These are phyloP conservation scores for Coniochaeta sp. DNA, from an alignment of 2,329 filamentous ascomycete genomes.

Conservation along the genomic window DNA sequence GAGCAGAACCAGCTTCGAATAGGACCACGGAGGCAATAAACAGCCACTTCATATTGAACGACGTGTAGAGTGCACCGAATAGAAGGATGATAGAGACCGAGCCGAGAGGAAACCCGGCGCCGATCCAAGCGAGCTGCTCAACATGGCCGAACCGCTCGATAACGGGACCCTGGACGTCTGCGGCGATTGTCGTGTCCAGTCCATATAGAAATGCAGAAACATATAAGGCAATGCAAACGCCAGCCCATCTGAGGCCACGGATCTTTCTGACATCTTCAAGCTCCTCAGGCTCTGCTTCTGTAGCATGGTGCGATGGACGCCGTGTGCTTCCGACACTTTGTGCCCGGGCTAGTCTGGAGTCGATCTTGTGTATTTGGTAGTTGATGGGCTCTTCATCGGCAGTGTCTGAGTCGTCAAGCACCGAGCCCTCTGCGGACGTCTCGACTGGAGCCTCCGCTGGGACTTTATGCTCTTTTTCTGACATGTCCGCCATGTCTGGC, in stretches of 20 bases:
- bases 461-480: neutral
- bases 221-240: conserved; percentile 17
- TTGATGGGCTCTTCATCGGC: neutral
- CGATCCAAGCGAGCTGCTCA: conserved; percentile 32
- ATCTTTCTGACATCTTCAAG: neutral
- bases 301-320: neutral
- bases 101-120: conserved; percentile 26
- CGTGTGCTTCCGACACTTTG: neutral
- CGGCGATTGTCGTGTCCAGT: conserved; percentile 34
- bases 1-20: conserved; percentile 22
- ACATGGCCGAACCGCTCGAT: conserved; percentile 26
- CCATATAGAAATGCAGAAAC: conserved; percentile 23
- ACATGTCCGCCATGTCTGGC: neutral
- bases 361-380: neutral
- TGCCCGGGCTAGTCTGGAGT: neutral
- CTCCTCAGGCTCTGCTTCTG: neutral
- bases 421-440: neutral
- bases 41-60: conserved; percentile 10
- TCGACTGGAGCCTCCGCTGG: neutral
- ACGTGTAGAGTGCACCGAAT: neutral
- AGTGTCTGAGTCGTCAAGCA: neutral
- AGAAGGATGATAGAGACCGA: conserved; percentile 14
- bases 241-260: conserved; percentile 15
- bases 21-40: conserved; percentile 17
- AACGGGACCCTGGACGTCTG: conserved; percentile 33